phyloP scores from a whole-genome alignment of 1,284 basidiomycete genomes.

The Wolfiporia cocos region DNA sequence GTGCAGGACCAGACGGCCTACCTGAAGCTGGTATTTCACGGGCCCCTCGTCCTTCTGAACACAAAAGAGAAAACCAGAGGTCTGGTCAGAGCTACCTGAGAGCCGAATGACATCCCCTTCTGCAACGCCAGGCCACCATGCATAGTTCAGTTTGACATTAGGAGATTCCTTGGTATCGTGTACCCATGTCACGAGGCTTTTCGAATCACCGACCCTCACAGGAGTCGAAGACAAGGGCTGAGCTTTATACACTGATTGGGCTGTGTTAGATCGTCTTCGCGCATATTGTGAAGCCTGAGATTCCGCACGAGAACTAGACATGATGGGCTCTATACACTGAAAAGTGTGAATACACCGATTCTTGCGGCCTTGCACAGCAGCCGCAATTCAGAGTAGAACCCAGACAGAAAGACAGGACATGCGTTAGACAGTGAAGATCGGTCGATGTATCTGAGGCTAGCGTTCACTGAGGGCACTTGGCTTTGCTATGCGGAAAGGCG shows the following conservation, averaged over 20 bases:
- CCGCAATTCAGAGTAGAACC: too few species aligned
- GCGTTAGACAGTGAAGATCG: too few species aligned
- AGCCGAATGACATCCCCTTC: conserved; percentile 70
- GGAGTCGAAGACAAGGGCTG: conserved; percentile 31
- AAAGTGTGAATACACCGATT: not conserved
- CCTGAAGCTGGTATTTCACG: conserved; percentile 61
- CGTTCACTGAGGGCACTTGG: too few species aligned
- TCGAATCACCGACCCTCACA: conserved; percentile 55
- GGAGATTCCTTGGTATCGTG: conserved; percentile 60
- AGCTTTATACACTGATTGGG: conserved; percentile 51
- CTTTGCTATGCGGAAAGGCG: too few species aligned
- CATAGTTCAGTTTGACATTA: conserved; percentile 60
- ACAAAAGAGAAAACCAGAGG: conserved; percentile 57
- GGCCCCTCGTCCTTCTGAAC: conserved; percentile 57
- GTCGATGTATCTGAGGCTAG: too few species aligned
- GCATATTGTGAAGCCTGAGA: conserved; percentile 49
- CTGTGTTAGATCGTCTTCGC: conserved; percentile 66
- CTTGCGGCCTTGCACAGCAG: not conserved
- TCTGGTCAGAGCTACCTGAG: conserved; percentile 35
- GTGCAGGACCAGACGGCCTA: conserved; percentile 17
- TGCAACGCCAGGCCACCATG: conserved; percentile 66
- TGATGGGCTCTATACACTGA: conserved; percentile 16
- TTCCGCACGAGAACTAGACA: conserved; percentile 56
- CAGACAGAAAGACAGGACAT: too few species aligned
- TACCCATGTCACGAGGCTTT: conserved; percentile 64